Evolutionary conservation across 2,329 filamentous ascomycete genomes (phyloP).

Genomic region (Trichophyton equinum): DNA sequence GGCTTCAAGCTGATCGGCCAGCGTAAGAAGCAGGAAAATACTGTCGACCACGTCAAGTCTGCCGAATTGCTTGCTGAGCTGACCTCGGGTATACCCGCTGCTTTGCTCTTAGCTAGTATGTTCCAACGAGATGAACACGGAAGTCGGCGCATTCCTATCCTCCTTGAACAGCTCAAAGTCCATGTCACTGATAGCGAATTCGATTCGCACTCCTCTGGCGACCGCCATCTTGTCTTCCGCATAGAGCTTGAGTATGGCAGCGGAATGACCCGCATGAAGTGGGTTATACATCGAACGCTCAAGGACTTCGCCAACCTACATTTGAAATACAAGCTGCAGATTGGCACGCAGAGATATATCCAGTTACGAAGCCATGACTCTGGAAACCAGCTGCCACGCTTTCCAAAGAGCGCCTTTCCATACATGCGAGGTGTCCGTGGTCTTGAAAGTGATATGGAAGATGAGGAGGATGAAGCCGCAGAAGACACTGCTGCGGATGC

Average conservation of each 20-base stretch:
- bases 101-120: conserved; percentile 91
- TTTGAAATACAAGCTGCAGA: conserved; percentile 79
- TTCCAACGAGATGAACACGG: conserved; percentile 94
- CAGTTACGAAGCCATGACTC: conserved; percentile 55
- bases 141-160: conserved; percentile 84
- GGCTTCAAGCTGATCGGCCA: conserved; percentile 66
- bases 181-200: conserved; percentile 69
- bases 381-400: conserved; percentile 71
- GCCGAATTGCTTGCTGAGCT: conserved; percentile 93
- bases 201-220: conserved; percentile 39
- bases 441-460: conserved; percentile 69
- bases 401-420: conserved; percentile 78
- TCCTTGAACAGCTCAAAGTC: conserved; percentile 88
- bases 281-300: conserved; percentile 78
- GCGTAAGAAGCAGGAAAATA: conserved; percentile 64
- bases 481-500: conserved; percentile 48
- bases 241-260: conserved; percentile 95
- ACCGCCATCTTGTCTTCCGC: conserved; percentile 72
- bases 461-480: conserved; percentile 41
- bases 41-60: conserved; percentile 87
- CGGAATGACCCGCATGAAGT: conserved; percentile 90
- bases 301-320: conserved; percentile 88
- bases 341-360: conserved; percentile 71
- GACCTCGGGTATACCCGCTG: conserved; percentile 80
- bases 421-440: conserved; percentile 73